These are phyloP conservation scores for Annulohypoxylon moriforme DNA, from an alignment of 495 filamentous ascomycete genomes.

Conservation along the genomic window DNA sequence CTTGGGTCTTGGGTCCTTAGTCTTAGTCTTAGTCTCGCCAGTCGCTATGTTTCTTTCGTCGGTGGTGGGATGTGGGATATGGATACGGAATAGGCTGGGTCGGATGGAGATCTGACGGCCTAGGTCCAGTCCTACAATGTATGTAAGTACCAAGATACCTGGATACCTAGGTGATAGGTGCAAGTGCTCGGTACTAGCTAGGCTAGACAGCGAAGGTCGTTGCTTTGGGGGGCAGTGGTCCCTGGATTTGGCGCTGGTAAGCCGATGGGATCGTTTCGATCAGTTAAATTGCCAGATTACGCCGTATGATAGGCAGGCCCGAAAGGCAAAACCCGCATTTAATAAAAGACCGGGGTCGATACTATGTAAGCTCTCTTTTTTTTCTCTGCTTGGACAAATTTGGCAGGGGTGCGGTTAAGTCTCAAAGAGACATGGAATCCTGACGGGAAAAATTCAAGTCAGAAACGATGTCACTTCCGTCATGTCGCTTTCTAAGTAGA, in stretches of 20 bases:
- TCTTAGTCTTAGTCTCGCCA: slow-evolving; percentile 12
- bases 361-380: slow-evolving; percentile 38
- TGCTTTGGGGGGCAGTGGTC: slow-evolving; percentile 13
- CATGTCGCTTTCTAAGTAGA: slow-evolving; percentile 28
- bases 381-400: slow-evolving; percentile 35
- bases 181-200: slow-evolving; percentile 1
- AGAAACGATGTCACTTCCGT: slow-evolving; percentile 36
- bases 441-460: slow-evolving; percentile 34
- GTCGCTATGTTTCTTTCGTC: slow-evolving; percentile 3
- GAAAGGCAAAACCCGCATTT: slow-evolving; percentile 42
- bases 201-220: slow-evolving; percentile 24
- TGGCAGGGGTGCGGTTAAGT: slow-evolving; percentile 37
- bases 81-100: background rate
- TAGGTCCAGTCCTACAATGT: slow-evolving; percentile 4
- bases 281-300: slow-evolving; percentile 48
- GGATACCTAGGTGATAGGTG: background rate
- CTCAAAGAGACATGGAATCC: slow-evolving; percentile 33
- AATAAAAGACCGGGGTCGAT: slow-evolving; percentile 37
- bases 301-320: slow-evolving; percentile 46
- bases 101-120: background rate
- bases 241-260: slow-evolving; percentile 43
- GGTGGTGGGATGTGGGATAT: slow-evolving; percentile 8
- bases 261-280: slow-evolving; percentile 43
- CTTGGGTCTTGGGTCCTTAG: background rate
- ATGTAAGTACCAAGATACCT: background rate